Evolutionary conservation across 345 rosid species (phyloP), one percentile per base, ranked within the genome.

Genomic region (Aquilaria malaccensis): DNA sequence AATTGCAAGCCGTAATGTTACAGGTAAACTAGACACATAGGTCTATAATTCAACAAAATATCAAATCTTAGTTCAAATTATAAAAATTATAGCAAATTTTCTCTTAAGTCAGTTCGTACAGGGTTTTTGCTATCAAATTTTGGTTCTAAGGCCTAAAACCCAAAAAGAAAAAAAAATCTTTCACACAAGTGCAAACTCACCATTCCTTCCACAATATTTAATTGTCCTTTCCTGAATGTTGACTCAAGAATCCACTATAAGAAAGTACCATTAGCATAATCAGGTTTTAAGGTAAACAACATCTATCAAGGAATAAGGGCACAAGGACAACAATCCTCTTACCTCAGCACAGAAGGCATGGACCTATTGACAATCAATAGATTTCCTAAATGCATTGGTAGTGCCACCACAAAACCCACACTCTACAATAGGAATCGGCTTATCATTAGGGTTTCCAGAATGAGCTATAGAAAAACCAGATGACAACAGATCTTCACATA

Each of bases 281-380:
- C 63, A 50, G 33, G 64, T 13, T 41, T 46, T 47, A 30, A 37
- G 43, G 11, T 13, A n/a, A 13, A 51, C 22, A 43, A 13, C 49
- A 15, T 45, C 56, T 47, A 51, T 10, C 4, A 70, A 59, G 30
- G 6, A 63, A 54, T 45, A 52, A 22, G 31, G 52, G 4, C 33
- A 41, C 41, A 22, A 22, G 32, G 37, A 67, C 33, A 50, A 37
- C 7, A 56, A 30, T 67, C 46, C 48, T 37, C 53, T 70, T 66
- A 95, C 97, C 97, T 95, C 99, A 30, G 94, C 99, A 78, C 96
- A 95, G 80, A 91, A 95, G 65, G 95, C 96, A 81, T 91, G 99
- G 55, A 88, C 75, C 97, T 97, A 94, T 64, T 76, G 85, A 63
- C 81, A 86, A 76, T 75, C 79, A 31, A 76, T 72, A 61, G 88